Percentiles rank a stretch among this genome's conserved stretches.
These are phyloP conservation scores for Capronia epimyces DNA, from an alignment of 2,329 filamentous ascomycete species.

Conservation along the genomic window DNA sequence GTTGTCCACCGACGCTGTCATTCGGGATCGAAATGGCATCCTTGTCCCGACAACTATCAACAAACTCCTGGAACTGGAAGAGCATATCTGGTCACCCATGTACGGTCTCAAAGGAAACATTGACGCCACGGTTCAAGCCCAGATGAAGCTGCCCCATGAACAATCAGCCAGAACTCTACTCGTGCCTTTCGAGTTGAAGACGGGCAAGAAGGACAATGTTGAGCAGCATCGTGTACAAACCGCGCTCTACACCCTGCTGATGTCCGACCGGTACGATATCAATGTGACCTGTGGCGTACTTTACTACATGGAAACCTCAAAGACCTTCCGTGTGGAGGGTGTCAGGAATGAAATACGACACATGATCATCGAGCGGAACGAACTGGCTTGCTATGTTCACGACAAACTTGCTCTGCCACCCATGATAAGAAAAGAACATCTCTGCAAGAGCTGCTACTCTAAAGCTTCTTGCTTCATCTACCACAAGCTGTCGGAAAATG, in stretches of 20 bases:
- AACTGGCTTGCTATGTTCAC: slow-evolving; percentile 76
- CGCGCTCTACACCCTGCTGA: slow-evolving; percentile 81
- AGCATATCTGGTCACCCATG: slow-evolving; percentile 97
- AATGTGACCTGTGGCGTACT: slow-evolving; percentile 84
- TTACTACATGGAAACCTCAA: slow-evolving; percentile 90
- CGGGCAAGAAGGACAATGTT: slow-evolving; percentile 72
- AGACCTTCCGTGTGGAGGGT: slow-evolving; percentile 77
- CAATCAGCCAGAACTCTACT: slow-evolving; percentile 60
- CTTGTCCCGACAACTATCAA: slow-evolving; percentile 78
- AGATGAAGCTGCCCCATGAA: slow-evolving; percentile 65
- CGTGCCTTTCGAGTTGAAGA: slow-evolving; percentile 93
- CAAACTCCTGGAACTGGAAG: slow-evolving; percentile 92
- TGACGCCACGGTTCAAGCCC: slow-evolving; percentile 89
- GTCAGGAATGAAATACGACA: slow-evolving; percentile 84
- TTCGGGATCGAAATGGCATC: slow-evolving; percentile 72
- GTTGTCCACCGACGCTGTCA: slow-evolving; percentile 65
- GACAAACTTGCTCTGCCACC: slow-evolving; percentile 76
- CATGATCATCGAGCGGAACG: slow-evolving; percentile 95
- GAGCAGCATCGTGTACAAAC: slow-evolving; percentile 87
- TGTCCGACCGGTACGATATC: slow-evolving; percentile 91
- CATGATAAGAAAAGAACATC: slow-evolving; percentile 75
- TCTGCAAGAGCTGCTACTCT: slow-evolving; percentile 84
- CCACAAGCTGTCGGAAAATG: slow-evolving; percentile 81
- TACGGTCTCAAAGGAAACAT: slow-evolving; percentile 97
- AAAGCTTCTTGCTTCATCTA: slow-evolving; percentile 89